phyloP scores from a whole-genome alignment of 106 monocot species.

The Platanthera zijinensis region DNA sequence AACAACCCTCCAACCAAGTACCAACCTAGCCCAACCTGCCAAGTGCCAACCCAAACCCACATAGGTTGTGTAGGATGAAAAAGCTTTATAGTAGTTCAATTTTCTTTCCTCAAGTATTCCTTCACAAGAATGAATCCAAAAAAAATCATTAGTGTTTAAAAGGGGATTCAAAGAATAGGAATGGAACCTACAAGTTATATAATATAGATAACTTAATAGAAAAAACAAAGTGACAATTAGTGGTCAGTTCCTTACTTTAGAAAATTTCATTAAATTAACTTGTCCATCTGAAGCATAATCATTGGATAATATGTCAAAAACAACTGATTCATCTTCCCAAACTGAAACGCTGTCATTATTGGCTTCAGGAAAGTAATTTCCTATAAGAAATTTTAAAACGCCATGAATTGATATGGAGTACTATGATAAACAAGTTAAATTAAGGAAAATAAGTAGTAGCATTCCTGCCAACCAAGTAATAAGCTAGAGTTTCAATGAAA shows the following conservation, averaged over 20 bases:
- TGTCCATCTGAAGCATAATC: slow-evolving; percentile 49
- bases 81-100: background rate
- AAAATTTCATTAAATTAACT: slow-evolving; percentile 31
- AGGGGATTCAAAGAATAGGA: background rate
- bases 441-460: background rate
- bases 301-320: slow-evolving; percentile 71
- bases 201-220: background rate
- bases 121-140: background rate
- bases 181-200: background rate
- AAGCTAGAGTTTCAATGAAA: background rate
- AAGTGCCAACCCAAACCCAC: background rate
- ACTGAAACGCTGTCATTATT: slow-evolving; percentile 66
- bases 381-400: slow-evolving; percentile 23
- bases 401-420: background rate
- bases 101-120: background rate
- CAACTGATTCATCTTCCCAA: slow-evolving; percentile 85
- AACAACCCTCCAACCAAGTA: too few species aligned
- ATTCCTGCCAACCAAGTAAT: background rate
- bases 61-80: background rate
- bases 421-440: background rate
- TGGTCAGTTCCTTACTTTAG: slow-evolving; percentile 35
- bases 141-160: background rate
- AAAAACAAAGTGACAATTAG: background rate
- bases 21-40: too few species aligned
- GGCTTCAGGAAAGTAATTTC: slow-evolving; percentile 65